Evolutionary conservation across 495 filamentous ascomycete species (phyloP).

Genomic region (Tuber calosporum): DNA sequence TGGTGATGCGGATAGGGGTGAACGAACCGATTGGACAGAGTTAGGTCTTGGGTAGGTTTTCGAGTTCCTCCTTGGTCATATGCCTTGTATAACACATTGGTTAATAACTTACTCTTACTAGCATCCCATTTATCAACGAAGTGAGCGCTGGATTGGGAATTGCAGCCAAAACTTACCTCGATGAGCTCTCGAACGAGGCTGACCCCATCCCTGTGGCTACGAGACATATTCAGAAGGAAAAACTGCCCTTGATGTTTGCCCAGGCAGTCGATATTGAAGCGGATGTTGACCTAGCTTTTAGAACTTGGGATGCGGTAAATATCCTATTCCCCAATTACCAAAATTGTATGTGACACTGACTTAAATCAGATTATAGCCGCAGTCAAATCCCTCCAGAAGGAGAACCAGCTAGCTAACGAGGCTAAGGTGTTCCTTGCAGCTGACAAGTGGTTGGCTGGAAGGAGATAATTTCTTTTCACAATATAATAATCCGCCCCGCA

Average conservation of each 20-base stretch:
- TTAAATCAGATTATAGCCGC: conserved; percentile 35
- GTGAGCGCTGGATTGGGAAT: conserved; percentile 81
- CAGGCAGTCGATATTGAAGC: conserved; percentile 65
- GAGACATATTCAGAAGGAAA: conserved; percentile 50
- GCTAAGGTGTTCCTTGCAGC: conserved; percentile 38
- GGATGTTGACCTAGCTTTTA: conserved; percentile 70
- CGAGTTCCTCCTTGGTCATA: conserved; percentile 1
- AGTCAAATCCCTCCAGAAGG: conserved; percentile 32
- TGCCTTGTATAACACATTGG: conserved; percentile 3
- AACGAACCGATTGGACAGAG: conserved; percentile 59
- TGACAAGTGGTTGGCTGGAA: conserved; percentile 36
- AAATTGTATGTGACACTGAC: not conserved
- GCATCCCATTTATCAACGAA: conserved; percentile 77
- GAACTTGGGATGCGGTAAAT: conserved; percentile 41
- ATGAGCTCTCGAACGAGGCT: conserved; percentile 62
- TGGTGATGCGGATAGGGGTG: conserved; percentile 60
- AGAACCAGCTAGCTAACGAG: conserved; percentile 29
- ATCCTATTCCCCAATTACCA: not conserved
- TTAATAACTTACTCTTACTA: conserved; percentile 45
- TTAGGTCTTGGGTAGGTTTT: conserved; percentile 62
- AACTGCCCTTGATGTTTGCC: conserved; percentile 63
- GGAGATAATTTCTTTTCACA: conserved; percentile 19
- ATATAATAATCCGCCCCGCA: not conserved
- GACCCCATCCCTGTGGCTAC: conserved; percentile 56
- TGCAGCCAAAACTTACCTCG: conserved; percentile 84